phyloP scores from a whole-genome alignment of 129 eudicot species.

The Ambrosia artemisiifolia region DNA sequence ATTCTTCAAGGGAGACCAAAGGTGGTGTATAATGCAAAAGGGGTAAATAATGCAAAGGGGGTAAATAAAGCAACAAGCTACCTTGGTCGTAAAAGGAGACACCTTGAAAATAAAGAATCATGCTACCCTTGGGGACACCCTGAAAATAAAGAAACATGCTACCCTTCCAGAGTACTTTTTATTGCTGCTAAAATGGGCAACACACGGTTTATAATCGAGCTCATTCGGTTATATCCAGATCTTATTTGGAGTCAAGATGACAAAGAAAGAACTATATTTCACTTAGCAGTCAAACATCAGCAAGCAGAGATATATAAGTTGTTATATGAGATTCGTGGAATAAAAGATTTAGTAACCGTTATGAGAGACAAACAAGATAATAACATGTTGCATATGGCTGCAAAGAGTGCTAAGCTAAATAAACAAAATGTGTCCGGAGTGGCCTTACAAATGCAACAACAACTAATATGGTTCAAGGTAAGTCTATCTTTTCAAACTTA shows the following conservation, averaged over 20 bases:
- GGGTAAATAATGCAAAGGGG: too few species aligned
- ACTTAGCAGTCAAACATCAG: not conserved
- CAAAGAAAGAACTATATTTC: not conserved
- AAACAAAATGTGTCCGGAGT: not conserved
- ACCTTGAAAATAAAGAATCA: too few species aligned
- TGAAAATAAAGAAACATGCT: too few species aligned
- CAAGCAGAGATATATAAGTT: not conserved
- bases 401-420: not conserved
- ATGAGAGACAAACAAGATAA: not conserved
- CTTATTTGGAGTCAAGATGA: not conserved
- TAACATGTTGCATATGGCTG: conserved; percentile 10
- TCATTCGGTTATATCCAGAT: conserved; percentile 9
- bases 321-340: conserved; percentile 1
- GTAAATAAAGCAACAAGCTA: too few species aligned
- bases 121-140: too few species aligned
- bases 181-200: not conserved
- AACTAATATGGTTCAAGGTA: conserved; percentile 3
- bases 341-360: not conserved
- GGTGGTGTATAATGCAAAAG: too few species aligned
- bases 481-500: not conserved
- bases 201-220: not conserved
- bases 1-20: too few species aligned
- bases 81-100: too few species aligned
- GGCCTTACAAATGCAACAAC: not conserved
- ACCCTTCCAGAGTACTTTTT: not conserved